Conservation (phyloP, 2,329 filamentous ascomycete species). For the Raffaelea albimanens region DNA sequence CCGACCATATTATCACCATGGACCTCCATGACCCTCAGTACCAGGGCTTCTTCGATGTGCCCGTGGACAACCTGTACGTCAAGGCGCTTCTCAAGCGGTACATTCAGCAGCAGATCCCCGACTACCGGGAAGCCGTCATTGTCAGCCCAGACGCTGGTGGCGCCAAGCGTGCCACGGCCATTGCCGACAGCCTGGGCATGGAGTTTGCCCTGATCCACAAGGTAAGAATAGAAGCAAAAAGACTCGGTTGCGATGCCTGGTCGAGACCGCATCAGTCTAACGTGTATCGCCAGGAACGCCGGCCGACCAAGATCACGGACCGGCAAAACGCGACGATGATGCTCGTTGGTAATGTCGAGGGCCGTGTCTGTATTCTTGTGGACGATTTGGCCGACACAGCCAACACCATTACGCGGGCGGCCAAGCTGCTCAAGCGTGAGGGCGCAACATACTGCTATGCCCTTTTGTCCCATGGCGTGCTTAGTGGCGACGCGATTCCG, state of each 20-base stretch:
- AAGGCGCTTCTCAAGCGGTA: slow-evolving; percentile 63
- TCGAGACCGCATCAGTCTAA: too few species aligned
- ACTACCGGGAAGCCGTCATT: slow-evolving; percentile 79
- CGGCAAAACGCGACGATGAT: slow-evolving; percentile 76
- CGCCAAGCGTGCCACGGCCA: slow-evolving; percentile 89
- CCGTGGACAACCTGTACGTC: slow-evolving; percentile 94
- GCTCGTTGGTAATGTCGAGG: slow-evolving; percentile 66
- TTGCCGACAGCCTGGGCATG: slow-evolving; percentile 87
- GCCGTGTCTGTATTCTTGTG: slow-evolving; percentile 73
- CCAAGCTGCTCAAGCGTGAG: slow-evolving; percentile 93
- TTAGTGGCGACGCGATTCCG: slow-evolving; percentile 90
- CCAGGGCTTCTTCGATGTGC: slow-evolving; percentile 97
- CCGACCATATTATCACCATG: slow-evolving; percentile 97
- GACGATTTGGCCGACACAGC: slow-evolving; percentile 94
- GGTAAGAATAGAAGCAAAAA: slow-evolving; percentile 36
- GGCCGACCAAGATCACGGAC: slow-evolving; percentile 64
- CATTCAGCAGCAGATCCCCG: slow-evolving; percentile 72
- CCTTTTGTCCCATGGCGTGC: slow-evolving; percentile 85
- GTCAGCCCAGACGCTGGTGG: slow-evolving; percentile 95
- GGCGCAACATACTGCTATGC: slow-evolving; percentile 88
- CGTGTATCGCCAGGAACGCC: slow-evolving; percentile 22
- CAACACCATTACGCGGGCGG: slow-evolving; percentile 93
- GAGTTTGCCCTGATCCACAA: slow-evolving; percentile 98
- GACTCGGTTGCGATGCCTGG: too few species aligned
- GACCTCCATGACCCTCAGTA: slow-evolving; percentile 90